A percentile compares a stretch with the other conserved stretches of the same genome.
Conservation (phyloP, 2,329 filamentous ascomycete species). For the Sporothrix luriei region DNA sequence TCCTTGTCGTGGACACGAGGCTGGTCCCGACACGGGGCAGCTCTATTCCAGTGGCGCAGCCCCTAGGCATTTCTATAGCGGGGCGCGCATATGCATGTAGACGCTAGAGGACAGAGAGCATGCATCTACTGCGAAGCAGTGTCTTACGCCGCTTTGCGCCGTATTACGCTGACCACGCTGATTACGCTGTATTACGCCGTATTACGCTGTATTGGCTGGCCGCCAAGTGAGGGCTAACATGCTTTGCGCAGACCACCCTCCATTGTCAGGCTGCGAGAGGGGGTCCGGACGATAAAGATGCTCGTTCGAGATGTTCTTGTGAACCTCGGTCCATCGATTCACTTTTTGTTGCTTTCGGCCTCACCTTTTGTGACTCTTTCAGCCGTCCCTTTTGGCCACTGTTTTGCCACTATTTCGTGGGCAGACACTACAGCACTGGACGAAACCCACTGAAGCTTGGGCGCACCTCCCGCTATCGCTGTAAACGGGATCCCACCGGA, state of each 20-base stretch:
- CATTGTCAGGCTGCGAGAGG: not conserved
- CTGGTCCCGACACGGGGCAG: not conserved
- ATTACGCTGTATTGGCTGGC: not conserved
- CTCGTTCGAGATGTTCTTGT: not conserved
- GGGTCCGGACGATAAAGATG: not conserved
- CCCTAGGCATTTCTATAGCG: not conserved
- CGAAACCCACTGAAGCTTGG: not conserved
- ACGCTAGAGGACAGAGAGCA: not conserved
- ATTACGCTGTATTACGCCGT: not conserved
- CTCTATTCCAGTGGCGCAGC: not conserved
- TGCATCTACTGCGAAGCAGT: not conserved
- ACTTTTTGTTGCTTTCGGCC: not conserved
- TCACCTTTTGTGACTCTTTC: not conserved
- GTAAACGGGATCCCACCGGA: not conserved
- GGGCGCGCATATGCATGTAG: not conserved
- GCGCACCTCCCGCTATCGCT: not conserved
- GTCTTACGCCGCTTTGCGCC: not conserved
- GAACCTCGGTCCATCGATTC: not conserved
- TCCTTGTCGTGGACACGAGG: not conserved
- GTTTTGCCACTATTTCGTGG: not conserved
- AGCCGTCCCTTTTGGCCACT: not conserved
- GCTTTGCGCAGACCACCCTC: not conserved
- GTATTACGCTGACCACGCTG: not conserved
- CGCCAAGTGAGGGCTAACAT: too few relatives aligned
- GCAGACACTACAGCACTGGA: not conserved